Base-by-base conservation (phyloP, 2,329 filamentous ascomycete species). In the Arachnopeziza araneosa region DNA sequence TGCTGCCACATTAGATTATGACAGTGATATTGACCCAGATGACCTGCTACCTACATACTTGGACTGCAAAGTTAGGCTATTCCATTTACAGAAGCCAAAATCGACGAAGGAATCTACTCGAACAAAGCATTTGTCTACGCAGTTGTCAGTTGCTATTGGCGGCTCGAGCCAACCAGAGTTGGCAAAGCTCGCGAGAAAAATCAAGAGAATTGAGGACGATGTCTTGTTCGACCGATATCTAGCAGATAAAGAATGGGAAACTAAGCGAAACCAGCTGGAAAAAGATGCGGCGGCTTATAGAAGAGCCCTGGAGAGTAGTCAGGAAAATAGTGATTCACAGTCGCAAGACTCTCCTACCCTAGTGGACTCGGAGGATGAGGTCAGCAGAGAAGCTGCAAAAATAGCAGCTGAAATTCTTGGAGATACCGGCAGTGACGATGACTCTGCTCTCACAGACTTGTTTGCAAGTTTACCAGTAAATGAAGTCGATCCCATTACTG, bases 151-250 rank as follows among this genome's bases (percentile, higher is more conserved):
- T 44, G 12, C 36, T 30, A 9, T 30, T 9, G 24, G 5, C 30
- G 23, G 50, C 6, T 30, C 7, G 21, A n/a, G 32, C 22, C 23
- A 24, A 9, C 17, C n/a, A 19, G 81, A 84, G 62, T 77, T 86
- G 51, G 81, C 82, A 10, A 90, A 86, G 67, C 75, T 96, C 1
- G 80, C 88, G 50, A 85, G 86, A 19, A 96, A 93, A 71, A 76
- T 97, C 49, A 81, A 85, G 48, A 83, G 83, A 62, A 90, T 97
- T 50, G 88, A 95, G 69, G 88, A 84, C 24, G 90, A 93, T 70
- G 79, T 91, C 19, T 76, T 93, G 2, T 92, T 93, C 68, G 89
- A 93, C 70, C 82, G 80, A 60, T 78, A 80, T 52, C 73, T 82
- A 36, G 89, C 88, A 4, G 84, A 90, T 59, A 77, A 83, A 61